Evolutionary conservation across 1,284 basidiomycete species (phyloP).

Genomic region (Megacollybia platyphylla): DNA sequence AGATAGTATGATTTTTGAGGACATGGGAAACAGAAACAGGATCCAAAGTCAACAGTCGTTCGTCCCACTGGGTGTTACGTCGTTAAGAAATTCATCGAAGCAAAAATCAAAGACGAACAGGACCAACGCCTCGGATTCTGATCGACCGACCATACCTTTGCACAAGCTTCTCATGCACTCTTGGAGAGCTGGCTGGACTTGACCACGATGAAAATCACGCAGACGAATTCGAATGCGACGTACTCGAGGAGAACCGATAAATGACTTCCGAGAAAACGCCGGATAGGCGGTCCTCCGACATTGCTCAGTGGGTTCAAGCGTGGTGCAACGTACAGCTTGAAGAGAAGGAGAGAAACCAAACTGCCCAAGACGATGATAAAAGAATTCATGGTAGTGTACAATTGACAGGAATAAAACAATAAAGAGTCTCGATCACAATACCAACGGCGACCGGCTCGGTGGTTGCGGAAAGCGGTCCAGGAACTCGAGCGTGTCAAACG

Average conservation of each 20-base stretch:
- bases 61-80: conserved; percentile 47
- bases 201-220: background rate
- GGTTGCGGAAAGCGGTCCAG: conserved; percentile 32
- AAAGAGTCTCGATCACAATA: background rate
- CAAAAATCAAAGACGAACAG: conserved; percentile 28
- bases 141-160: conserved; percentile 44
- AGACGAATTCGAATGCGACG: conserved; percentile 9
- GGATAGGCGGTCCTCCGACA: conserved; percentile 46
- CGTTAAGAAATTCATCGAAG: conserved; percentile 3
- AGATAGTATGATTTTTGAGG: conserved; percentile 52
- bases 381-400: background rate
- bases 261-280: conserved; percentile 37
- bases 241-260: conserved; percentile 46
- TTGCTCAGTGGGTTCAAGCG: conserved; percentile 35
- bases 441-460: conserved; percentile 11
- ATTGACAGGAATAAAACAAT: background rate
- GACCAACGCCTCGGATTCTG: conserved; percentile 48
- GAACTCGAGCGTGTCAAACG: conserved; percentile 13
- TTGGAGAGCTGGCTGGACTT: conserved; percentile 45
- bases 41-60: conserved; percentile 64
- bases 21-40: conserved; percentile 59
- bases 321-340: conserved; percentile 22
- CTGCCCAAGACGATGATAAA: conserved; percentile 11
- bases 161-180: conserved; percentile 37
- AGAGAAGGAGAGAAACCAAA: conserved; percentile 14